Conservation (phyloP, 2,329 filamentous ascomycete species). For the Coccinonectria pachysandricola region DNA sequence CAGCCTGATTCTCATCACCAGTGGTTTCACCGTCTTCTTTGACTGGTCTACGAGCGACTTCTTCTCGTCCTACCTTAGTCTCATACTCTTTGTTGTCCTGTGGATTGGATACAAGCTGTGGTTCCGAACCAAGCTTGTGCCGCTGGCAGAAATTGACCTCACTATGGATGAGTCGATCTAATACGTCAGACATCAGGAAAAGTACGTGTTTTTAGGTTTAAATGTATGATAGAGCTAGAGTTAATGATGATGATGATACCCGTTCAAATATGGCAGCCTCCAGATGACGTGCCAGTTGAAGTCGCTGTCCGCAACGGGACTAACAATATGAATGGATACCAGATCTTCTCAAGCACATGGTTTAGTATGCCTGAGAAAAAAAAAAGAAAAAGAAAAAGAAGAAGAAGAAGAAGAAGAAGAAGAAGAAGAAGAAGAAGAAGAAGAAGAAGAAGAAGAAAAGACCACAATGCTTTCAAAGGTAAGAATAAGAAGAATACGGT, state of each 20-base stretch:
- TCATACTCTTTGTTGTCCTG: constrained; percentile 52
- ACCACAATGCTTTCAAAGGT: too few relatives aligned
- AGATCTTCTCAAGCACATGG: too few relatives aligned
- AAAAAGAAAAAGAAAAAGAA: too few relatives aligned
- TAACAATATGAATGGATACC: too few relatives aligned
- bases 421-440: too few relatives aligned
- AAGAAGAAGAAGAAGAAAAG: too few relatives aligned
- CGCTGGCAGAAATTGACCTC: constrained; percentile 27
- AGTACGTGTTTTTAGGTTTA: constrained; percentile 2
- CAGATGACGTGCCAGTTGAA: too few relatives aligned
- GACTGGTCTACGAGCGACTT: constrained; percentile 50
- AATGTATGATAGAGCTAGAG: constrained; percentile 13
- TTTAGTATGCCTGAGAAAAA: too few relatives aligned
- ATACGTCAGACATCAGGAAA: constrained; percentile 3
- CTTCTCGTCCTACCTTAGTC: constrained; percentile 53
- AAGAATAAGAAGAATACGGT: too few relatives aligned
- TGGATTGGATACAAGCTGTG: constrained; percentile 51
- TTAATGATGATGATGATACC: constrained; percentile 20
- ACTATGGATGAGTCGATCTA: constrained; percentile 16
- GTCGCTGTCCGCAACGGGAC: too few relatives aligned
- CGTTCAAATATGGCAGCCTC: too few relatives aligned
- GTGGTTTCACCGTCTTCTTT: constrained; percentile 60
- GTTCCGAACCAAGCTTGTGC: constrained; percentile 29
- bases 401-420: too few relatives aligned
- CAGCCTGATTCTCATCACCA: constrained; percentile 53